Base-by-base conservation (phyloP, 805 yeast genomes). In the Priceomyces melissophilus region DNA sequence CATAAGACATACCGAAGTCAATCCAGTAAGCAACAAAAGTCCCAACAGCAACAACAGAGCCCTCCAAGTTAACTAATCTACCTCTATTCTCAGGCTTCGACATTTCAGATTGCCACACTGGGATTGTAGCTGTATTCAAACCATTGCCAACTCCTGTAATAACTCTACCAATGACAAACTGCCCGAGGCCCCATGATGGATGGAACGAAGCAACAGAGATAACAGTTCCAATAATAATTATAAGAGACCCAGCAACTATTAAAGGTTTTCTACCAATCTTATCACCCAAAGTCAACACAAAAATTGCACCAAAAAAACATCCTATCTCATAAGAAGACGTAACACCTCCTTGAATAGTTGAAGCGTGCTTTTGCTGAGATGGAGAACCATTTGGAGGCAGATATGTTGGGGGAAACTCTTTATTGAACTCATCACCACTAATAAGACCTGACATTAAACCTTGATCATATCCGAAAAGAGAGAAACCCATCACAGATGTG, bases 11-110 rank as follows among this genome's bases (percentile, higher is more conserved):
- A 28, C 82, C 85, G 35, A 70, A 60, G 55, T 75, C 76, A 57
- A 84, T 78, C 71, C 83, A 77, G 4, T 70, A 83, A 12, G 90
- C 87, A 55, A 84, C 69, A 52, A 83, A 72, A 31, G 88, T 71
- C 48, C 87, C 84, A 38, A 80, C 79, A 38, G 90, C 84, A 33
- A 79, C 71, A 37, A 76, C 67, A 5, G 90, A 66, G 63, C 65
- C 73, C 69, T 44, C 75, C 63, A 59, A 62, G 50, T 44, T 65
- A 52, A 61, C 69, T 46, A 65, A 62, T 51, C 57, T 53, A 50
- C 65, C 71, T 62, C 69, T 63, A 49, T 58, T 65, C 55, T 62
- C 69, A 35, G 69, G 73, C 48, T 60, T 60, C 29, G 75, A 69
- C 67, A 65, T 64, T 55, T 64, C 74, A 7, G 73, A 69, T 55